Evolutionary conservation across 768 basidiomycete genomes (phyloP).

Genomic region (Rhizopogon vinicolor): DNA sequence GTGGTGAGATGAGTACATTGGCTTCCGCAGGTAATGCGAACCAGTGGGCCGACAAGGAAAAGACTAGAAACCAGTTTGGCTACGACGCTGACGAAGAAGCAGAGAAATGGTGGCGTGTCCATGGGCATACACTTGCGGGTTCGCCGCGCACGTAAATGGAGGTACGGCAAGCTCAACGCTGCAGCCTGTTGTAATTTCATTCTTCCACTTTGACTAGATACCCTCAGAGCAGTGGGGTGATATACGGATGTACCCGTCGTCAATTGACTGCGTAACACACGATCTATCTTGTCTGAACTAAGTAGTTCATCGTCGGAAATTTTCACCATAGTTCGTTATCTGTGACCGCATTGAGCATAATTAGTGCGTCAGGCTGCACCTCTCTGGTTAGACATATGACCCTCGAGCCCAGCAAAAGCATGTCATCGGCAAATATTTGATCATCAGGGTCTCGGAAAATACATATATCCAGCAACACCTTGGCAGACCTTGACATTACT

Average conservation of each 20-base stretch:
- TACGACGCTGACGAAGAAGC: conserved; percentile 52
- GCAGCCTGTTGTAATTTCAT: background rate
- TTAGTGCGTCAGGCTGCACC: no score
- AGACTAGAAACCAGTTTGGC: conserved; percentile 42
- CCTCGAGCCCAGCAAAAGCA: no score
- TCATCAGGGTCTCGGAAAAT: no score
- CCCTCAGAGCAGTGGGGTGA: background rate
- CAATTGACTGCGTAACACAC: background rate
- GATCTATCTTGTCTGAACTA: background rate
- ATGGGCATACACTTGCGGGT: conserved; percentile 18
- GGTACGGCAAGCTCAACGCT: background rate
- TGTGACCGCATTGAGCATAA: background rate
- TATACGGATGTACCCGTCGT: background rate
- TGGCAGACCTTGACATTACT: no score
- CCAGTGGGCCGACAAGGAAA: conserved; percentile 54
- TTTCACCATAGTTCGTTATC: background rate
- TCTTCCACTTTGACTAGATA: no score
- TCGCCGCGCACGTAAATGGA: background rate
- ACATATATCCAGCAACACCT: no score
- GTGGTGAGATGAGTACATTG: conserved; percentile 9
- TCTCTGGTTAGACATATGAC: no score
- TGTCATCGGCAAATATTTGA: no score
- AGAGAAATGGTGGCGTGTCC: conserved; percentile 43
- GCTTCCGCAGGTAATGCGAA: conserved; percentile 36
- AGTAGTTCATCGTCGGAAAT: background rate